Conservation (phyloP, 805 yeast species). For the Cyberlindnera bimundalis region DNA sequence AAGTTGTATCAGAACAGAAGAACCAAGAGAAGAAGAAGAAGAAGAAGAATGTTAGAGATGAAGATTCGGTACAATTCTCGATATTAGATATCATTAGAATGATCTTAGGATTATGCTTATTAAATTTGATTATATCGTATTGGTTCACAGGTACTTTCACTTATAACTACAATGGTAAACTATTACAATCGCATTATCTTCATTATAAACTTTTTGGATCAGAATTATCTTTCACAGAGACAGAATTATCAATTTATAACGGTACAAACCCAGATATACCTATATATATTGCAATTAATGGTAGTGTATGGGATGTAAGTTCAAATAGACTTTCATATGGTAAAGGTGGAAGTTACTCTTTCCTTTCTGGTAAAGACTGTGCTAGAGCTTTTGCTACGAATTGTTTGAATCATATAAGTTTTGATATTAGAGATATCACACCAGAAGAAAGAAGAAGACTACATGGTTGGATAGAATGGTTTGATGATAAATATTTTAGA, state of each 20-base stretch:
- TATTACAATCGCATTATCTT: slow-evolving; percentile 36
- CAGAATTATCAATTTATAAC: slow-evolving; percentile 39
- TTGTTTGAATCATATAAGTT: slow-evolving; percentile 51
- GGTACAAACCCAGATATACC: slow-evolving; percentile 43
- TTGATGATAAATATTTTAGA: slow-evolving; percentile 24
- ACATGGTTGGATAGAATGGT: slow-evolving; percentile 28
- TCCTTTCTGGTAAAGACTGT: slow-evolving; percentile 51
- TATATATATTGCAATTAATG: slow-evolving; percentile 48
- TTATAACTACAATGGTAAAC: slow-evolving; percentile 51
- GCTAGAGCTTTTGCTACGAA: slow-evolving; percentile 60
- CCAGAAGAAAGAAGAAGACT: slow-evolving; percentile 27
- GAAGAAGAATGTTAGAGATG: not conserved
- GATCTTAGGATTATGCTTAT: slow-evolving; percentile 18
- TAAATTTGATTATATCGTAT: slow-evolving; percentile 15
- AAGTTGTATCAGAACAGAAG: not conserved
- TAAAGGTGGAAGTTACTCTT: slow-evolving; percentile 42
- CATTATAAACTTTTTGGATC: slow-evolving; percentile 16
- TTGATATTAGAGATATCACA: slow-evolving; percentile 51
- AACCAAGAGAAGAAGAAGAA: not conserved
- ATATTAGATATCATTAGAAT: slow-evolving; percentile 23
- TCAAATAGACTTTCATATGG: slow-evolving; percentile 42
- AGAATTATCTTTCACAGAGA: slow-evolving; percentile 31
- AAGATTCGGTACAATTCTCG: slow-evolving; percentile 7
- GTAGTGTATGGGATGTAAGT: slow-evolving; percentile 53
- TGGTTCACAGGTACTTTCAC: slow-evolving; percentile 26